Percentiles rank a stretch among this genome's conserved stretches.
These are phyloP conservation scores for Monosporozyma siamensis DNA, from an alignment of 805 yeast species.

Conservation along the genomic window DNA sequence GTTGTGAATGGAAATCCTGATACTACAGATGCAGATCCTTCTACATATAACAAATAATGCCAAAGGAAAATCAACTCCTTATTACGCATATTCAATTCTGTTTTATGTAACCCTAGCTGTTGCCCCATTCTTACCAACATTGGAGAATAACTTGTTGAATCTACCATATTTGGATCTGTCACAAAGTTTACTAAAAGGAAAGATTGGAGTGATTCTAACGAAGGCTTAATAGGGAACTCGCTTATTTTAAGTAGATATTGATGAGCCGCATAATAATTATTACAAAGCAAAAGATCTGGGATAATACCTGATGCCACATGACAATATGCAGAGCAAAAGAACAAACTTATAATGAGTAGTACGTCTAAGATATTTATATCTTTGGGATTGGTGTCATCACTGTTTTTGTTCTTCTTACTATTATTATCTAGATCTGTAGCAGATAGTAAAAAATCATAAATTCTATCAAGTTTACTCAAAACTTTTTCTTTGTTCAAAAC, in stretches of 20 bases:
- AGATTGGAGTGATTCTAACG: constrained; percentile 20
- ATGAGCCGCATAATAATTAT: constrained; percentile 19
- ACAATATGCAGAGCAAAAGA: constrained; percentile 20
- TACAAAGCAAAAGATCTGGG: constrained; percentile 16
- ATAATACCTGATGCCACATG: constrained; percentile 20
- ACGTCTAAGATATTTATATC: constrained; percentile 5
- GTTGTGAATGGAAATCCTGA: constrained; percentile 21
- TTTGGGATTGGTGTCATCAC: background rate
- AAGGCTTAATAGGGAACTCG: constrained; percentile 17
- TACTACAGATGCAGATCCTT: constrained; percentile 27
- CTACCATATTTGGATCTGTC: constrained; percentile 25
- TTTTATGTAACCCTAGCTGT: constrained; percentile 18
- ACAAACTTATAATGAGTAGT: constrained; percentile 15
- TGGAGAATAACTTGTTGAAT: constrained; percentile 18
- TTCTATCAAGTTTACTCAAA: constrained; percentile 1
- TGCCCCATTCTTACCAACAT: constrained; percentile 23
- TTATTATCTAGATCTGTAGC: background rate
- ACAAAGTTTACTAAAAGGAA: constrained; percentile 19
- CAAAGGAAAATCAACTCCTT: constrained; percentile 11
- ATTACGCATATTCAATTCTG: background rate
- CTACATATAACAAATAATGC: constrained; percentile 21
- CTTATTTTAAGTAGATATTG: constrained; percentile 11
- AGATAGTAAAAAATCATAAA: constrained; percentile 5
- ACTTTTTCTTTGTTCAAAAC: constrained; percentile 11
- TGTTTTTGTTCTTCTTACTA: background rate